Evolutionary conservation across 2,329 filamentous ascomycete species (phyloP), one percentile per base, ranked within the genome.

Genomic region (Aspergillus clavatus): DNA sequence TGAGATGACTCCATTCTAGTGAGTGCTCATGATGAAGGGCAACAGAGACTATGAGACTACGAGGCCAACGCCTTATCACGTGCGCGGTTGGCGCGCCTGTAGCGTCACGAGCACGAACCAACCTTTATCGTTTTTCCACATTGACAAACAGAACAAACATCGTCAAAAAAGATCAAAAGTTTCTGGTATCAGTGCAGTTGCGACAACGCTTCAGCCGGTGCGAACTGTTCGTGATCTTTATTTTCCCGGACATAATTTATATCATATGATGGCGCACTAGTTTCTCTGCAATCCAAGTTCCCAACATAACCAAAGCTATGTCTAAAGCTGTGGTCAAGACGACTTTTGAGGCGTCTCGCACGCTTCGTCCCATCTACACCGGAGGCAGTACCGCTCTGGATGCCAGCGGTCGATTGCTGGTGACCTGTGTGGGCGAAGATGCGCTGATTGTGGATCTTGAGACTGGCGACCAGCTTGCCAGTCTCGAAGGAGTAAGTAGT

Each of bases 291-390:
- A 38, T 27, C 29, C 22, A 24, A n/a, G 22, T 38, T 6, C 42
- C 39, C 8, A 39, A 35, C 40, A 28, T 16, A 21, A 21, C 19
- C n/a, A 42, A 38, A 49, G 53, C 52, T 40, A 71, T 71, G 56
- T 78, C 78, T 60, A 77, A 78, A 66, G 69, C 77, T 50, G 72
- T 72, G 31, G 68, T 77, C 57, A 94, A 89, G 75, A 96, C 89
- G 46, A 95, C 91, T 3, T 98, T 96, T 67, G 87, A 94, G 62
- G 81, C 86, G 47, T 79, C 79, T 54, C 82, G 86, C 60, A 87
- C 89, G 38, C 86, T 98, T 45, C 87, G 89, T 58, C 93, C 93
- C 16, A 91, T 97, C 40, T 96, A 93, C 64, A 95, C 91, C 2
- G 93, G 93, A 43, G 93, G 93, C 35, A 85, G 87, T 54, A 83